Evolutionary conservation across 2,329 filamentous ascomycete genomes (phyloP).

Genomic region (Fusarium equiseti): DNA sequence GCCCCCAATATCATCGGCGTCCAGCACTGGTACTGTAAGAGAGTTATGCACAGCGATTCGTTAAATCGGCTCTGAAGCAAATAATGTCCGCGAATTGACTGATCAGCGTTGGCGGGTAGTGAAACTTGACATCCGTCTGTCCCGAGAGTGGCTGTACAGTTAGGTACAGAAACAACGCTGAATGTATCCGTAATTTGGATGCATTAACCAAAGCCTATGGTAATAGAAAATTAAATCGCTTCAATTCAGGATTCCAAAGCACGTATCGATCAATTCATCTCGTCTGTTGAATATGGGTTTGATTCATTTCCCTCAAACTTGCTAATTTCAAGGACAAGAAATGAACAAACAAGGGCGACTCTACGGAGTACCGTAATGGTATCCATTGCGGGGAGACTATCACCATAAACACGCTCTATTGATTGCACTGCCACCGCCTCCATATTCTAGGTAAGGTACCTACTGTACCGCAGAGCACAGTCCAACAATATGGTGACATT

Average conservation of each 20-base stretch:
- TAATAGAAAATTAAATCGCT: conserved; percentile 6
- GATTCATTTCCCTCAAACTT: conserved; percentile 28
- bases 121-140: conserved; percentile 35
- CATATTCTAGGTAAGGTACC: conserved; percentile 8
- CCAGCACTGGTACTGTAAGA: conserved; percentile 5
- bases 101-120: conserved; percentile 20
- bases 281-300: background rate
- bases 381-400: conserved; percentile 22
- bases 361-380: too few relatives aligned
- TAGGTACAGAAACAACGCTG: conserved; percentile 13
- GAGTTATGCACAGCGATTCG: conserved; percentile 1
- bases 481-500: conserved; percentile 4
- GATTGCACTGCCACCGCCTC: conserved; percentile 42
- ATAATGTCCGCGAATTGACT: conserved; percentile 26
- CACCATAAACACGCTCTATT: conserved; percentile 24
- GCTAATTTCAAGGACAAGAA: conserved; percentile 28
- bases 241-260: background rate
- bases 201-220: conserved; percentile 10
- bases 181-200: background rate
- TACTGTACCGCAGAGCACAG: conserved; percentile 18
- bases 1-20: conserved; percentile 10
- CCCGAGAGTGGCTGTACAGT: conserved; percentile 39
- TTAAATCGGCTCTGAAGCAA: conserved; percentile 14
- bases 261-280: conserved; percentile 12
- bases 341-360: conserved; percentile 32